Base-by-base conservation (phyloP, 208 protist genomes). In the Crithidia bombi region DNA sequence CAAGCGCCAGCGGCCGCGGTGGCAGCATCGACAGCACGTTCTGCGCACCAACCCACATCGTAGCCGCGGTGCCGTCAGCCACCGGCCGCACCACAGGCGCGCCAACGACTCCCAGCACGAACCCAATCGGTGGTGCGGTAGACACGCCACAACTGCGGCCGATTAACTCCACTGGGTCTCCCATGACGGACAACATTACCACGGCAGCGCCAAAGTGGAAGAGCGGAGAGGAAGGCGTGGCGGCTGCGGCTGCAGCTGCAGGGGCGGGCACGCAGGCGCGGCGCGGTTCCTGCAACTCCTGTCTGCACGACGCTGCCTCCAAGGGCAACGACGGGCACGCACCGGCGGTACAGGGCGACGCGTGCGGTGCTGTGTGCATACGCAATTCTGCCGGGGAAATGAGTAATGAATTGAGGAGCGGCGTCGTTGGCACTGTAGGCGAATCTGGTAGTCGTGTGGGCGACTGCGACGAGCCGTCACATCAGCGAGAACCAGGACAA, bases 21-120 rank as follows among this genome's bases (percentile, higher is more conserved):
- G 46, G 61, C 47, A 66, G 61, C 61, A 21, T 30, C 2, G 59
- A 65, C 59, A 54, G 59, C 43, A n/a, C 41, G 19, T n/a, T 41
- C 3, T 19, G 26, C 26, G 43, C 44, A 9, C 19, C 59, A 2
- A 17, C 32, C 6, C 26, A 43, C 4, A 14, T 54, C 14, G 59
- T 51, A 2, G 26, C 61, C 0, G 58, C 19, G 15, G 30, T 41
- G 12, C 41, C 26, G 30, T 39, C 58, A 3, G 41, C 1, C 58
- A 19, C 39, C 3, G 28, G 58, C 41, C 10, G 26, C 30, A 49
- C 6, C 15, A 36, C 9, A 1, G 41, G 7, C 3, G 39, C 9
- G 19, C 44, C 19, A 14, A 19, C 14, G 33, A 26, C 2, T 15
- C 11, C 19, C 33, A 58, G 52, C 52, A 36, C n/a, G n/a, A n/a